phyloP scores from a whole-genome alignment of 23 red algal genomes.

The Cyanidiococcus yangmingshanensis region DNA sequence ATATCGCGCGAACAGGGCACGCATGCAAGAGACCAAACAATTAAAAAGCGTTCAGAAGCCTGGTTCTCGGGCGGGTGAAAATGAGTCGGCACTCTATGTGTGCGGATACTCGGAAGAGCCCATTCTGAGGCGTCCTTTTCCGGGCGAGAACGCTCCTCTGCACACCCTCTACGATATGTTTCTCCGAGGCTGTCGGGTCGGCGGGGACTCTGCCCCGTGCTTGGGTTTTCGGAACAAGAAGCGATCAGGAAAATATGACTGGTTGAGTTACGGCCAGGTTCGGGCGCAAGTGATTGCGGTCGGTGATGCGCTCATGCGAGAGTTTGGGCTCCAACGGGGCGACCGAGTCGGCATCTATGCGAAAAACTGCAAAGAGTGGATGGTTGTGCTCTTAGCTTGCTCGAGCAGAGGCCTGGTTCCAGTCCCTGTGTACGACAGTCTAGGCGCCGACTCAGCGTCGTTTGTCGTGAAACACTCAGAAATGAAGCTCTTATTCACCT shows the following conservation, averaged over 20 bases:
- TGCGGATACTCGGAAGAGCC: conserved; percentile 10
- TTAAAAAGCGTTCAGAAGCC: not conserved
- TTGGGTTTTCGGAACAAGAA: not conserved
- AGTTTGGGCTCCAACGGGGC: conserved; percentile 23
- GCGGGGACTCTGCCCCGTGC: not conserved
- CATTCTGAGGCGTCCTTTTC: not conserved
- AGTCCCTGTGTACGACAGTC: conserved; percentile 84
- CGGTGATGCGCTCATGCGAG: conserved; percentile 38
- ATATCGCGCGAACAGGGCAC: not conserved
- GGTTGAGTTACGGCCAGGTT: conserved; percentile 51
- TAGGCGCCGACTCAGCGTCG: conserved; percentile 65
- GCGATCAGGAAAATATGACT: conserved; percentile 38
- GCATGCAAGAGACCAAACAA: not conserved
- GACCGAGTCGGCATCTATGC: conserved; percentile 75
- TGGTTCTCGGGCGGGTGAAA: not conserved
- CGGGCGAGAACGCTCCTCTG: not conserved
- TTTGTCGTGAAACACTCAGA: conserved; percentile 74
- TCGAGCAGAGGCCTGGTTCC: conserved; percentile 51
- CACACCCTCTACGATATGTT: conserved; percentile 14
- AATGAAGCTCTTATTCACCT: conserved; percentile 48
- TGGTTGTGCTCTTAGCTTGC: conserved; percentile 43
- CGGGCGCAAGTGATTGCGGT: conserved; percentile 8
- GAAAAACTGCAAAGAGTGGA: conserved; percentile 73
- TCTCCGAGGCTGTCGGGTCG: not conserved
- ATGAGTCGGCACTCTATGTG: conserved; percentile 1